A percentile compares a stretch with the other conserved stretches of the same genome.
phyloP scores from a whole-genome alignment of 352 stramenopile genomes.

The Phytophthora cactorum region DNA sequence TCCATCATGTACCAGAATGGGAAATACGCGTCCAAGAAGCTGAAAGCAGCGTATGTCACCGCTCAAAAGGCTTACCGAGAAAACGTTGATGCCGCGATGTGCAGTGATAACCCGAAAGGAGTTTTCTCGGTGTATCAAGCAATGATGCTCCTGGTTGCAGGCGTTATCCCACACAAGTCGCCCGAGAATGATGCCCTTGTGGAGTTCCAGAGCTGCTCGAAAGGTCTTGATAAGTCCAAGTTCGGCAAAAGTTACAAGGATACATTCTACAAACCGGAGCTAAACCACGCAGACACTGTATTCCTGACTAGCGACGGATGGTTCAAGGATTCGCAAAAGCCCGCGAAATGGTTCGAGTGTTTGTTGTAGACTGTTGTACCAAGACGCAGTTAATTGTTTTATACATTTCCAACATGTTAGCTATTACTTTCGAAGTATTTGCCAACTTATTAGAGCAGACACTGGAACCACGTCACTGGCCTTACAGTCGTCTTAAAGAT shows the following conservation, averaged over 20 bases:
- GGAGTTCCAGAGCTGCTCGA: slow-evolving; percentile 54
- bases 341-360: slow-evolving; percentile 56
- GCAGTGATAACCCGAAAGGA: slow-evolving; percentile 37
- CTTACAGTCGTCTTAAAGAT: slow-evolving; percentile 40
- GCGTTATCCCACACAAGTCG: slow-evolving; percentile 36
- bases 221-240: slow-evolving; percentile 30
- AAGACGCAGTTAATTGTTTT: neutral
- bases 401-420: slow-evolving; percentile 1
- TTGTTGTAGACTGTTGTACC: slow-evolving; percentile 22
- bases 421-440: neutral
- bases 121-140: slow-evolving; percentile 39
- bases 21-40: slow-evolving; percentile 20
- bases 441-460: slow-evolving; percentile 26
- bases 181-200: slow-evolving; percentile 44
- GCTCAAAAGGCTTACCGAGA: slow-evolving; percentile 39
- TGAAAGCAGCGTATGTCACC: slow-evolving; percentile 32
- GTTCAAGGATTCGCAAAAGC: slow-evolving; percentile 42
- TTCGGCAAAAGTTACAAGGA: slow-evolving; percentile 44
- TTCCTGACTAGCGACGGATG: slow-evolving; percentile 46
- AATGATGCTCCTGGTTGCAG: slow-evolving; percentile 22
- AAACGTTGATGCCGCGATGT: slow-evolving; percentile 49
- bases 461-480: slow-evolving; percentile 55
- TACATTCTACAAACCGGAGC: slow-evolving; percentile 42
- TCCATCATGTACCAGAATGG: slow-evolving; percentile 41
- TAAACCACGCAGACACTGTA: slow-evolving; percentile 59